These are phyloP conservation scores for Hawksworthiomyces lignivorus DNA, from an alignment of 2,329 filamentous ascomycete species.

Conservation along the genomic window DNA sequence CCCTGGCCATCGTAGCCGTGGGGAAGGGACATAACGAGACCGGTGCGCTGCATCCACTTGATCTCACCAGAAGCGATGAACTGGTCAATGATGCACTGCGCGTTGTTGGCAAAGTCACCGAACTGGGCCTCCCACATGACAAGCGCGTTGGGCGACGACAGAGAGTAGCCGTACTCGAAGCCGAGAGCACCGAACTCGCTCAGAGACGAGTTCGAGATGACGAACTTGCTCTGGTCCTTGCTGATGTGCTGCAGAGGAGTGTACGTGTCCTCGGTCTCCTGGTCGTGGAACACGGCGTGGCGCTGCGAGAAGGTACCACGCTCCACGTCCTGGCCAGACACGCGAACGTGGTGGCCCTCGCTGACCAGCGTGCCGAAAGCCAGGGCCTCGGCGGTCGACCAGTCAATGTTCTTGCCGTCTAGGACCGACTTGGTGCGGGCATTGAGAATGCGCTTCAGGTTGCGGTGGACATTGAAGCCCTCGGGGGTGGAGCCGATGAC, in stretches of 20 bases:
- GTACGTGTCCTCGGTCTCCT: conserved; percentile 87
- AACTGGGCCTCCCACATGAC: conserved; percentile 99
- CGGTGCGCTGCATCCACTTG: conserved; percentile 98
- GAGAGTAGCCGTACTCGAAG: conserved; percentile 97
- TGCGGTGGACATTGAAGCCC: conserved; percentile 83
- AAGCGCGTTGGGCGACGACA: conserved; percentile 91
- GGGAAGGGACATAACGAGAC: conserved; percentile 89
- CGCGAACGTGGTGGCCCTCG: conserved; percentile 93
- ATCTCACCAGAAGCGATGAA: conserved; percentile 96
- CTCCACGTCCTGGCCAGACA: conserved; percentile 98
- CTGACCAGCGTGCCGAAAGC: conserved; percentile 86
- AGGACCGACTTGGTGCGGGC: conserved; percentile 86
- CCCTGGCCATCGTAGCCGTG: conserved; percentile 98
- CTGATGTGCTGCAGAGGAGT: conserved; percentile 84
- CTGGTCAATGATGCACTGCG: conserved; percentile 97
- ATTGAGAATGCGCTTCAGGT: conserved; percentile 90
- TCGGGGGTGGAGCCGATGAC: conserved; percentile 73
- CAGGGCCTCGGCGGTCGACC: conserved; percentile 92
- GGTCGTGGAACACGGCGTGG: conserved; percentile 94
- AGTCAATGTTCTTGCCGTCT: conserved; percentile 93
- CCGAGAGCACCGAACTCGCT: conserved; percentile 68
- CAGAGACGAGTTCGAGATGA: conserved; percentile 92
- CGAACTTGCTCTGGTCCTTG: conserved; percentile 89
- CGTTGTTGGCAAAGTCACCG: conserved; percentile 99
- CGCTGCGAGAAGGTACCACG: conserved; percentile 98